Evolutionary conservation across 208 protist genomes (phyloP).

Genomic region (Sergeia podlipaevii): DNA sequence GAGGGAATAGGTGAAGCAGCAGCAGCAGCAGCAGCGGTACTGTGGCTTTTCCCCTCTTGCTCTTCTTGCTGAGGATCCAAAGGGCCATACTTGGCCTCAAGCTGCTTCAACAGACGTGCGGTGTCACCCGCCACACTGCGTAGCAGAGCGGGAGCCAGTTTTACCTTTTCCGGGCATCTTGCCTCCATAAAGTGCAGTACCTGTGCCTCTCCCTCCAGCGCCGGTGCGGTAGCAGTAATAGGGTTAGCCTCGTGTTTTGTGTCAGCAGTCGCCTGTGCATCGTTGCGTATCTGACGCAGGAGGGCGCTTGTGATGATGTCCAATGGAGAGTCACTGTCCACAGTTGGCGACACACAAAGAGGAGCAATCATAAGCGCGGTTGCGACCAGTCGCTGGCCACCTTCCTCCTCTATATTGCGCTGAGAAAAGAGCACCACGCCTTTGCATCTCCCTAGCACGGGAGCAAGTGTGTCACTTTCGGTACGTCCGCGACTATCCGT

Average conservation of each 20-base stretch:
- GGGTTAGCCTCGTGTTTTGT: too few species aligned
- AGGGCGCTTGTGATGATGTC: too few species aligned
- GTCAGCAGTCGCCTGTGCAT: too few species aligned
- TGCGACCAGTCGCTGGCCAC: too few species aligned
- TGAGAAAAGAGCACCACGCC: conserved; percentile 5
- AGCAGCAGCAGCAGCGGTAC: too few species aligned
- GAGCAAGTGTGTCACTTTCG: background rate
- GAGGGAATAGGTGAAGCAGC: too few species aligned
- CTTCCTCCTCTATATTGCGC: background rate
- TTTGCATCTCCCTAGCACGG: background rate
- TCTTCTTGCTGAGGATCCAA: conserved; percentile 3
- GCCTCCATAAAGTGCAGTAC: conserved; percentile 30
- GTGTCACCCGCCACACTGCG: conserved; percentile 36
- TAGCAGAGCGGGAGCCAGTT: conserved; percentile 43
- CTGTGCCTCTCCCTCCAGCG: conserved; percentile 22
- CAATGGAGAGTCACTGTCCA: too few species aligned
- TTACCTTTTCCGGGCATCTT: conserved; percentile 59
- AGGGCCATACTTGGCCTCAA: conserved; percentile 45
- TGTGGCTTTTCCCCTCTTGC: background rate
- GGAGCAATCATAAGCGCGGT: too few species aligned
- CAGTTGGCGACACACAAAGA: too few species aligned
- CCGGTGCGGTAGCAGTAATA: too few species aligned
- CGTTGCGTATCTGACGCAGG: too few species aligned
- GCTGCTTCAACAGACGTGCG: conserved; percentile 31
- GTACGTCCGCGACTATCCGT: too few species aligned